These are phyloP conservation scores for Cinnamomum chago DNA, from an alignment of 164 flowering plant genomes.

Conservation along the genomic window DNA sequence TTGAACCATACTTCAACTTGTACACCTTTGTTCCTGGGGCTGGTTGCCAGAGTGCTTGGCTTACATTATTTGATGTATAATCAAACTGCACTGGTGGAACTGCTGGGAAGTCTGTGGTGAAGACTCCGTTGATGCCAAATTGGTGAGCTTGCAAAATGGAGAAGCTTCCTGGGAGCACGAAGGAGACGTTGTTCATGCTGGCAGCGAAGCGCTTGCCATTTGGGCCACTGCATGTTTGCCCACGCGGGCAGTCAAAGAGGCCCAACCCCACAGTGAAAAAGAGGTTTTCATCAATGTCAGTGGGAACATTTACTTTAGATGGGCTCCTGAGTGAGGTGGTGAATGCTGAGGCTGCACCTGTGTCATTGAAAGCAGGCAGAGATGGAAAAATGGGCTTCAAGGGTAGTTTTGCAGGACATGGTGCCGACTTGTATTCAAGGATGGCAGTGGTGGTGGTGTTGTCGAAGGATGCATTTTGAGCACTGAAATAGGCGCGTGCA, in stretches of 20 bases:
- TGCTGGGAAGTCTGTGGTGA: constrained; percentile 69
- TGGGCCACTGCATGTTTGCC: constrained; percentile 74
- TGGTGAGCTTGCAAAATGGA: constrained; percentile 75
- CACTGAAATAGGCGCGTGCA: constrained; percentile 62
- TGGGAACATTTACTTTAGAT: constrained; percentile 37
- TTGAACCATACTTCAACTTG: constrained; percentile 55
- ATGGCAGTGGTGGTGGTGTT: constrained; percentile 92
- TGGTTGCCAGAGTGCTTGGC: constrained; percentile 66
- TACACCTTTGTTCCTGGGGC: constrained; percentile 50
- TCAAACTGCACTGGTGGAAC: constrained; percentile 58
- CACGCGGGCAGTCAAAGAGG: constrained; percentile 47
- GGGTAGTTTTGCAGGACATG: constrained; percentile 26
- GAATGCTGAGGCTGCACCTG: constrained; percentile 55
- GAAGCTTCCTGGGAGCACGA: constrained; percentile 57
- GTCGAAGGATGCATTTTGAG: constrained; percentile 60
- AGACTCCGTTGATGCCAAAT: constrained; percentile 50
- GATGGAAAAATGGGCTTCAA: constrained; percentile 43
- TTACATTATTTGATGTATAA: constrained; percentile 69
- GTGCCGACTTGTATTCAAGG: constrained; percentile 50
- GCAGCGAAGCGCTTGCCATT: constrained; percentile 86
- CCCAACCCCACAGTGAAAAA: constrained; percentile 83
- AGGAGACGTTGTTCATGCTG: constrained; percentile 88
- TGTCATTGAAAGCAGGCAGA: constrained; percentile 73
- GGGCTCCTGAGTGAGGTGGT: constrained; percentile 35
- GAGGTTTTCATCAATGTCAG: constrained; percentile 44